Percentiles rank a stretch among this genome's conserved stretches.
Conservation (phyloP, 78 protist genomes). For the Paulinella micropora region DNA sequence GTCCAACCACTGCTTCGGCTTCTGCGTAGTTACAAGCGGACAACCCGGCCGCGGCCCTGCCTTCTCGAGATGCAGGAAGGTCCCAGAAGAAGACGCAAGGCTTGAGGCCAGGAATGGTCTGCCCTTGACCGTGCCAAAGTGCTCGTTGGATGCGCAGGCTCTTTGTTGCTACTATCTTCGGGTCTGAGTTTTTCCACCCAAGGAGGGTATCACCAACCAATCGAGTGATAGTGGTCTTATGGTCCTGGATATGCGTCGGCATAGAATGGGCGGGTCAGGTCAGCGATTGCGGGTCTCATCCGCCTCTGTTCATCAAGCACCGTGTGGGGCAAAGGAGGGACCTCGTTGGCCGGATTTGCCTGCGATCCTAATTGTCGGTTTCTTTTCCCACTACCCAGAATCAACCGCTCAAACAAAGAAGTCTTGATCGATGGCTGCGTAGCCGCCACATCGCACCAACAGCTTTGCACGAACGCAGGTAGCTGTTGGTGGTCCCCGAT, state of each 20-base stretch:
- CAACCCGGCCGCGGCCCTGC: background rate
- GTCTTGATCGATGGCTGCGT: background rate
- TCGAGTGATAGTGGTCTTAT: background rate
- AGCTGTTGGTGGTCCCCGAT: conserved; percentile 4
- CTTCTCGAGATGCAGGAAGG: background rate
- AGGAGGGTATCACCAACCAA: background rate
- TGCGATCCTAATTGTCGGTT: too few species aligned
- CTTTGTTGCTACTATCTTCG: background rate
- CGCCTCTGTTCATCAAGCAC: background rate
- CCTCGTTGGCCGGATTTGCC: too few species aligned
- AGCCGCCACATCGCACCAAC: background rate
- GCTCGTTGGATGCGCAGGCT: background rate
- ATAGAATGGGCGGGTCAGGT: background rate
- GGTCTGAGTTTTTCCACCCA: too few species aligned
- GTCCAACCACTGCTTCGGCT: background rate
- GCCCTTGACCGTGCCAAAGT: background rate
- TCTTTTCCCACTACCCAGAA: background rate
- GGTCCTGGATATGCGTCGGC: background rate
- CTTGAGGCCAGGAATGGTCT: background rate
- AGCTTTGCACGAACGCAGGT: background rate
- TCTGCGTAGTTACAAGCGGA: background rate
- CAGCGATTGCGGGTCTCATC: background rate
- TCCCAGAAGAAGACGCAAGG: background rate
- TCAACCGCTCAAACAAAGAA: background rate
- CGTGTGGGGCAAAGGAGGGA: too few species aligned